Evolutionary conservation across 2,329 filamentous ascomycete genomes (phyloP).

Genomic region (Fusarium chuoi): DNA sequence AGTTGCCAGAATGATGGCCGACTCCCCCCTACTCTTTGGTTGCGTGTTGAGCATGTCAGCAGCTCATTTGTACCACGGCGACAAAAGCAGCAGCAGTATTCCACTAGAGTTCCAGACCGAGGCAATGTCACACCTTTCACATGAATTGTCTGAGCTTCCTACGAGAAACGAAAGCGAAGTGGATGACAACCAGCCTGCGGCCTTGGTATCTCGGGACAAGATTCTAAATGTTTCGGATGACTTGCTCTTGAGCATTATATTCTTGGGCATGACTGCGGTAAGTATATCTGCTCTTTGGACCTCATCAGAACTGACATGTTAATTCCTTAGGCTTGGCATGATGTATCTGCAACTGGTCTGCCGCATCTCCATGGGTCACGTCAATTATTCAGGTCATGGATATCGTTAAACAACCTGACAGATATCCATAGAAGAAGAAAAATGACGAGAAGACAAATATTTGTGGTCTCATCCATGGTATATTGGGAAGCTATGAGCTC

Average conservation of each 20-base stretch:
- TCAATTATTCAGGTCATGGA: constrained; percentile 21
- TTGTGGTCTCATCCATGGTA: constrained; percentile 27
- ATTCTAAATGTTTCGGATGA: constrained; percentile 8
- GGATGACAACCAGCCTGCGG: not conserved
- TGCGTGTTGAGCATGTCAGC: constrained; percentile 32
- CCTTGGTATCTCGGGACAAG: not conserved
- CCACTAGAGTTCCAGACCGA: constrained; percentile 25
- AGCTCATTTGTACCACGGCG: constrained; percentile 23
- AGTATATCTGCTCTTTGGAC: accelerated
- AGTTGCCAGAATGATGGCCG: constrained; percentile 14
- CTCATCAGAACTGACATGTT: accelerated
- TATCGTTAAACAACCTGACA: not conserved
- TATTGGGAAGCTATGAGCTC: constrained; percentile 34
- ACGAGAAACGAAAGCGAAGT: not conserved
- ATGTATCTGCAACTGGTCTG: constrained; percentile 5
- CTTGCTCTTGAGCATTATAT: constrained; percentile 14
- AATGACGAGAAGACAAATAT: constrained; percentile 5
- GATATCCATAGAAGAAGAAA: not conserved
- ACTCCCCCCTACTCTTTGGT: constrained; percentile 11
- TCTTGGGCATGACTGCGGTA: constrained; percentile 32
- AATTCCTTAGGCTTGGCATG: constrained; percentile 18
- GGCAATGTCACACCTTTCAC: constrained; percentile 19
- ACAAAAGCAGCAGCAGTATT: not conserved
- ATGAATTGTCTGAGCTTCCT: not conserved
- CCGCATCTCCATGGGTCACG: constrained; percentile 22